Evolutionary conservation across 2,329 filamentous ascomycete species (phyloP).

Genomic region (Colletotrichum sp.): DNA sequence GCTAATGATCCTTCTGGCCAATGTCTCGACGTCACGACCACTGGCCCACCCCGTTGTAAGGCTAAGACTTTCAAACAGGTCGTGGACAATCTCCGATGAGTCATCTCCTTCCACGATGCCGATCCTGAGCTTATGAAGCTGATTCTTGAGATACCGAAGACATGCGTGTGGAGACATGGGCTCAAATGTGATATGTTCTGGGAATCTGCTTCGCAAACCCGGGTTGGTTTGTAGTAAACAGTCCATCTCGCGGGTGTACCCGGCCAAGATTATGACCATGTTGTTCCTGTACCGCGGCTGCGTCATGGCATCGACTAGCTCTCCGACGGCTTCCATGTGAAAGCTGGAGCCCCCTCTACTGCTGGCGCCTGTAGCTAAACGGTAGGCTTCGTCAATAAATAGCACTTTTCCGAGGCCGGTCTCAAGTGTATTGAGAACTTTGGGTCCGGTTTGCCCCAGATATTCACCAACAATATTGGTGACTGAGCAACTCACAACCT

Average conservation of each 20-base stretch:
- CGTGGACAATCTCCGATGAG: not conserved
- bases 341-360: conserved; percentile 39
- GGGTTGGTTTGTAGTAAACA: conserved; percentile 54
- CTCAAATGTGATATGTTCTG: conserved; percentile 18
- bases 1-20: conserved; percentile 56
- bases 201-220: conserved; percentile 56
- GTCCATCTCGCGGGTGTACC: conserved; percentile 59
- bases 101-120: not conserved
- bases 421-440: conserved; percentile 54
- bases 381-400: conserved; percentile 62
- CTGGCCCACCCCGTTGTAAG: conserved; percentile 61
- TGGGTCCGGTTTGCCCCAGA: conserved; percentile 62
- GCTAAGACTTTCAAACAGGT: conserved; percentile 42
- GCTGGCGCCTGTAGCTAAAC: conserved; percentile 37
- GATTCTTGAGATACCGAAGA: conserved; percentile 29
- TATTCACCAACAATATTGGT: conserved; percentile 61
- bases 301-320: conserved; percentile 31
- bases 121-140: conserved; percentile 25
- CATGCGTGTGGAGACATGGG: not conserved
- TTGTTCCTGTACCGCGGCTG: conserved; percentile 50
- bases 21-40: conserved; percentile 62
- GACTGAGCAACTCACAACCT: conserved; percentile 59
- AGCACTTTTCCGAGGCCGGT: conserved; percentile 58
- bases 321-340: conserved; percentile 37
- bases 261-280: conserved; percentile 58